Evolutionary conservation across 352 stramenopile species (phyloP), one percentile per base, ranked within the genome.

Genomic region (Globisporangium cylindrosporum): DNA sequence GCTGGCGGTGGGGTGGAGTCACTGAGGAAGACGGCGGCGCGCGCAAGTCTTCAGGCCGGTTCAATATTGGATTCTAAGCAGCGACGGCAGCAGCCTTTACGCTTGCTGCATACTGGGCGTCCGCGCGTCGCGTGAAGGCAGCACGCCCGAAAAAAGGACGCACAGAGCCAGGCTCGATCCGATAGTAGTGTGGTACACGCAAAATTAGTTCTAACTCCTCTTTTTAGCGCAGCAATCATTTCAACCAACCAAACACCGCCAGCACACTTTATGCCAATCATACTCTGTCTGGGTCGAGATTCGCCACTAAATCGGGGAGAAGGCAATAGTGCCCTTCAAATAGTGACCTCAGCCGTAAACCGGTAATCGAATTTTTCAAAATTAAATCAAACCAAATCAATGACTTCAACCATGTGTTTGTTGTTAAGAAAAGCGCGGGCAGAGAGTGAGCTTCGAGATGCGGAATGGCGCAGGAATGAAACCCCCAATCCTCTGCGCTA

Each of bases 41-140:
- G 34, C 38, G 38, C 38, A 12, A 18, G 38, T 51, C 43, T 51
- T 20, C 14, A 8, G 43, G 43, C 18, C 32, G 32, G 56, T 48
- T 61, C 56, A 48, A 61, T 48, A 61, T 48, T 48, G n/a, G 48
- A 55, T 27, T 36, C 56, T 38, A 61, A 61, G 24, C 32, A 36
- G 32, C 32, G 32, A 36, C 32, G 32, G 54, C 14, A 24, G n/a
- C 20, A 5, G 51, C 22, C 29, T 59, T 22, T 15, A 59, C 53
- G 24, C 53, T 55, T 25, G 6, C 22, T 36, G 41, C 55, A 60
- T 60, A 38, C 7, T 60, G 29, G 29, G 24, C 27, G 51, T 57
- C 51, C 51, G 55, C 55, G 55, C 55, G 55, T 60, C 55, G 55
- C 27, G 18, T 20, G 27, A 58, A 32, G 51, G 24, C 34, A 58